A percentile compares a stretch with the other conserved stretches of the same genome.
These are phyloP conservation scores for Saturnispora kantuleensis DNA, from an alignment of 805 yeast genomes.

Conservation along the genomic window DNA sequence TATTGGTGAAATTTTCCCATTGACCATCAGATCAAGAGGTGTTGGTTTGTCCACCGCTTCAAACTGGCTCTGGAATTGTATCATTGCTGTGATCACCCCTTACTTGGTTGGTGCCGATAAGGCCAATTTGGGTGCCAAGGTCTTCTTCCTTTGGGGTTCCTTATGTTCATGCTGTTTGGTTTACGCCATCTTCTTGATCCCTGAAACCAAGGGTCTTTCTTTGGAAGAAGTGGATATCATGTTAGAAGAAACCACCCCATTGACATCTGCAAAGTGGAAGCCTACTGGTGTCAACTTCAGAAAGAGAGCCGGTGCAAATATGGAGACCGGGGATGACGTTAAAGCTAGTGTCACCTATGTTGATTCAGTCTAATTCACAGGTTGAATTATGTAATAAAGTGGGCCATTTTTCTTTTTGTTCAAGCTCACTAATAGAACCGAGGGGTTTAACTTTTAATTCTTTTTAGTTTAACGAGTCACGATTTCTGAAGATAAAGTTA, in stretches of 20 bases:
- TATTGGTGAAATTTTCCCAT: slow-evolving; percentile 52
- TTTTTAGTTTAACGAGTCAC: too few species aligned
- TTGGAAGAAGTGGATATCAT: slow-evolving; percentile 66
- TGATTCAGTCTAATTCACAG: background rate
- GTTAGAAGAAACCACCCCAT: slow-evolving; percentile 28
- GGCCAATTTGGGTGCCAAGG: slow-evolving; percentile 50
- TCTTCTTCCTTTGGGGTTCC: slow-evolving; percentile 64
- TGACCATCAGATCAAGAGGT: slow-evolving; percentile 64
- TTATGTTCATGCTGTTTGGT: slow-evolving; percentile 34
- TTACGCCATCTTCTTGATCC: slow-evolving; percentile 63
- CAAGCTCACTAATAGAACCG: too few species aligned
- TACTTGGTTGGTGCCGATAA: slow-evolving; percentile 54
- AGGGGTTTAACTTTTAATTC: too few species aligned
- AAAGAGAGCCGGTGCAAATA: background rate
- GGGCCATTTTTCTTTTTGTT: background rate
- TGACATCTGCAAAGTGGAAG: slow-evolving; percentile 26
- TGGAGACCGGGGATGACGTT: background rate
- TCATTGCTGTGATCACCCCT: slow-evolving; percentile 64
- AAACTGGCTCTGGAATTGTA: slow-evolving; percentile 71
- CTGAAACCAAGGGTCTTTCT: slow-evolving; percentile 72
- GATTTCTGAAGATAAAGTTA: too few species aligned
- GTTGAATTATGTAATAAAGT: background rate
- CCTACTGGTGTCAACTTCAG: slow-evolving; percentile 16
- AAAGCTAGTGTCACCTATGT: slow-evolving; percentile 1
- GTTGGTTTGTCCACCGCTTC: slow-evolving; percentile 62